These are phyloP conservation scores for Bipolaris victoriae DNA, from an alignment of 2,329 filamentous ascomycete genomes.

Conservation along the genomic window DNA sequence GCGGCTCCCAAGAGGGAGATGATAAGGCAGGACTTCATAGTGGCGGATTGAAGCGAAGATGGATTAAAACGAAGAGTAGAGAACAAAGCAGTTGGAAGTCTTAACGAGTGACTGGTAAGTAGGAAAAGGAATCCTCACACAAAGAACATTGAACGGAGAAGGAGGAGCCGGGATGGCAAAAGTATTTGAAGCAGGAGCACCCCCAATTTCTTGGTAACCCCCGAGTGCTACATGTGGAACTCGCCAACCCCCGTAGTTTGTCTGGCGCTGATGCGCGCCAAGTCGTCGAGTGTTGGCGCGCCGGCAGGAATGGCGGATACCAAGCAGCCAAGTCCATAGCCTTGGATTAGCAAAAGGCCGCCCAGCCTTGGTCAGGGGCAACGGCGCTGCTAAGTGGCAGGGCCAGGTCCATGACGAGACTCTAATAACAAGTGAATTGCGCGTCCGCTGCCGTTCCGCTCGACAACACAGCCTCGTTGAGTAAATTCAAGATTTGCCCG, in stretches of 20 bases:
- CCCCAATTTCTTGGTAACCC: slow-evolving; percentile 35
- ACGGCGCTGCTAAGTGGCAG: slow-evolving; percentile 23
- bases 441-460: slow-evolving; percentile 10
- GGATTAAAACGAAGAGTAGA: slow-evolving; percentile 39
- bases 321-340: slow-evolving; percentile 37
- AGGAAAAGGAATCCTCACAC: slow-evolving; percentile 35
- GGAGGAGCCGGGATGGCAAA: slow-evolving; percentile 22
- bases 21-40: slow-evolving; percentile 42
- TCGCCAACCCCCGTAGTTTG: slow-evolving; percentile 45
- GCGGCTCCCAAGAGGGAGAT: slow-evolving; percentile 36
- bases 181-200: slow-evolving; percentile 42
- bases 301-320: slow-evolving; percentile 35
- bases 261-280: slow-evolving; percentile 40
- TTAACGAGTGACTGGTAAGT: slow-evolving; percentile 48
- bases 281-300: slow-evolving; percentile 40
- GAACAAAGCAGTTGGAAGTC: slow-evolving; percentile 31
- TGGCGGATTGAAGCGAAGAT: slow-evolving; percentile 22
- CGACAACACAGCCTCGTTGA: slow-evolving; percentile 15
- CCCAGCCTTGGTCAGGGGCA: slow-evolving; percentile 47
- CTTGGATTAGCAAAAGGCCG: slow-evolving; percentile 36
- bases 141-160: slow-evolving; percentile 31
- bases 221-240: slow-evolving; percentile 43
- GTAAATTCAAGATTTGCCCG: slow-evolving; percentile 1
- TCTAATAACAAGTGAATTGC: slow-evolving; percentile 16
- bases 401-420: slow-evolving; percentile 8